Evolutionary conservation across 2,329 filamentous ascomycete genomes (phyloP), one percentile per base, ranked within the genome.

Genomic region (Helotiales sp.): DNA sequence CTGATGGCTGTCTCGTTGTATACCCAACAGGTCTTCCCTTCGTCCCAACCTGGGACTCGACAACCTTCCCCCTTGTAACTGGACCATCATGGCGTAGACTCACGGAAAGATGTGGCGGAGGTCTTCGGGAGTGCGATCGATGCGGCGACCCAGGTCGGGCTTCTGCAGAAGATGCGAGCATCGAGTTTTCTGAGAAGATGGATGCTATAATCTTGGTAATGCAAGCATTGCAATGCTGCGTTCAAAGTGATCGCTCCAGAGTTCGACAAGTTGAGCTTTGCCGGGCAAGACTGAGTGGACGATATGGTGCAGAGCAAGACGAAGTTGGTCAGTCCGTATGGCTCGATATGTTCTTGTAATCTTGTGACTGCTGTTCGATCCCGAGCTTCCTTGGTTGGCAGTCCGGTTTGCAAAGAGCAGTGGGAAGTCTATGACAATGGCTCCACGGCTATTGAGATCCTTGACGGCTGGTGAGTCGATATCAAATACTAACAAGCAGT

Each of bases 41-140:
- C 24, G 22, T 8, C 37, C n/a, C 32, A 15, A 30, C 22, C 24
- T 37, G 55, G 10, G n/a, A 17, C 8, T 34, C 30, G 11, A 22
- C 34, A n/a, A 55, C 30, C 7, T 52, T 22, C 22, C 17, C 32
- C n/a, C 10, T 7, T n/a, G 45, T 20, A 3, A 30, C 26, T 4
- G 22, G 43, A 20, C 17, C 30, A 26, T 58, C 58, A 66, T 71
- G 69, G 45, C 63, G 68, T 24, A 73, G 59, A 61, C 70, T 69
- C 13, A 74, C 72, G 7, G 72, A 74, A 30, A 71, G 61, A 64
- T 74, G 70, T 11, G 71, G 68, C n/a, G 73, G 72, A 61, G 59
- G 52, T 68, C 73, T 69, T 34, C 72, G 70, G 24, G 73, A 72
- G 62, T 74, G 71, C 20, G 64, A 30, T 20, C 40, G 17, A 24